These are phyloP conservation scores for Cymbopogon citratus DNA, from an alignment of 176 grass and related monocot species.

Conservation along the genomic window DNA sequence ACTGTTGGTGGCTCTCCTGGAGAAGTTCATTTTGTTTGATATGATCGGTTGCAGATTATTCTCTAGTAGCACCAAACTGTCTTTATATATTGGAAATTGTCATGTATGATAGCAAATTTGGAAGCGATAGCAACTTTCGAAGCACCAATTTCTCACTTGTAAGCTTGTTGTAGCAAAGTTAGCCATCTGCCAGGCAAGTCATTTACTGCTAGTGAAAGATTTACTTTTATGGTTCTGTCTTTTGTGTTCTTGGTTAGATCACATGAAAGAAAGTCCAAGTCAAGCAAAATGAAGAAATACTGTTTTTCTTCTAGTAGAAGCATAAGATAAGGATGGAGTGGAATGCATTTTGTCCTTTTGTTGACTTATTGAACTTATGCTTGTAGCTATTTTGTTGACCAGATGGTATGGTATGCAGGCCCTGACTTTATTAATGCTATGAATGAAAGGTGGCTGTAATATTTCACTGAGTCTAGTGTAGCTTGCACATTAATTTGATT, in stretches of 20 bases:
- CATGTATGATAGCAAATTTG: not conserved
- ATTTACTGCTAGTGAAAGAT: not conserved
- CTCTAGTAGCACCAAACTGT: constrained; percentile 7
- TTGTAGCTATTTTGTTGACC: too few relatives aligned
- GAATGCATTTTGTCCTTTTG: not conserved
- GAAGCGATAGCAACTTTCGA: not conserved
- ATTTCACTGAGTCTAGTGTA: too few relatives aligned
- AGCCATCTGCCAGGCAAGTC: not conserved
- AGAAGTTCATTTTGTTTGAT: not conserved
- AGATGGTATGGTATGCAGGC: too few relatives aligned
- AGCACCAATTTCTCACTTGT: not conserved
- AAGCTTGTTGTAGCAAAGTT: not conserved
- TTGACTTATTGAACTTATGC: too few relatives aligned
- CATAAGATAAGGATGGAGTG: not conserved
- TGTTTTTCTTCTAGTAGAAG: not conserved
- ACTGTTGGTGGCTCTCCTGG: not conserved
- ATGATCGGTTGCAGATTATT: not conserved
- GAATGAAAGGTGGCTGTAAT: too few relatives aligned
- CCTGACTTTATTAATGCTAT: too few relatives aligned
- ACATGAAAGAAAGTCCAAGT: not conserved
- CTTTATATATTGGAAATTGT: not conserved
- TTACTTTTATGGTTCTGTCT: not conserved
- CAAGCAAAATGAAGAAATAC: not conserved
- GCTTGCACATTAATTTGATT: too few relatives aligned
- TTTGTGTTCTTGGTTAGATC: not conserved